Evolutionary conservation across 2,329 filamentous ascomycete species (phyloP), one percentile per base, ranked within the genome.

Genomic region (Beauveria rudraprayagi): DNA sequence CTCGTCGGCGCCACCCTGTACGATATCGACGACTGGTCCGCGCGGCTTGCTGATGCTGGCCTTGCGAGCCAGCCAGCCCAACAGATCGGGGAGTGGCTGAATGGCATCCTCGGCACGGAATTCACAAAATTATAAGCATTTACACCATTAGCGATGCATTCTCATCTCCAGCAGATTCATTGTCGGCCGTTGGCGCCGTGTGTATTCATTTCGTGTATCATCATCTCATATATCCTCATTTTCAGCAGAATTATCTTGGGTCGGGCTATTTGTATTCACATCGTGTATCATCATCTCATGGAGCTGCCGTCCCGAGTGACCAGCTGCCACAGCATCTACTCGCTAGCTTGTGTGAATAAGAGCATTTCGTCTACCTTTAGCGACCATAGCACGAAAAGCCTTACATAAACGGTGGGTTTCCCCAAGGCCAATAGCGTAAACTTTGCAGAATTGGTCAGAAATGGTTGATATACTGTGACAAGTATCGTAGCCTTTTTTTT

Each of bases 11-110:
- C 51, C n/a, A 60, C 19, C 14, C 44, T 62, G 34, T 47, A 62
- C 43, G 19, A 62, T 34, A 40, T 62, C 9, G 10, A 44, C 17
- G 61, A 62, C 56, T 62, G 61, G 61, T 40, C 61, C 1, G 51
- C 34, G n/a, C 56, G 40, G 30, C 51, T 62, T 10, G 28, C 44
- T 24, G 56, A 60, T 10, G 56, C 51, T 14, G 56, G 56, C n/a
- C 9, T 60, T 44, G 24, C 43, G 14, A 37, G 43, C 16, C 43
- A 55, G 16, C 52, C 30, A 26, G 56, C 51, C 1, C 34, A 44
- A 1, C 30, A 44, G 9, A 51, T 60, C 10, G 61, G 61, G 3
- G 28, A 40, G 9, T 62, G 61, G 61, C 24, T 62, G 5, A 62
- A 62, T 19, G 34, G 51, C 34, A 37, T 62, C 5, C 46, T 62